A percentile compares a stretch with the other conserved stretches of the same genome.
Conservation (phyloP, 148 eudicot genomes). For the Fagopyrum homotropicum region DNA sequence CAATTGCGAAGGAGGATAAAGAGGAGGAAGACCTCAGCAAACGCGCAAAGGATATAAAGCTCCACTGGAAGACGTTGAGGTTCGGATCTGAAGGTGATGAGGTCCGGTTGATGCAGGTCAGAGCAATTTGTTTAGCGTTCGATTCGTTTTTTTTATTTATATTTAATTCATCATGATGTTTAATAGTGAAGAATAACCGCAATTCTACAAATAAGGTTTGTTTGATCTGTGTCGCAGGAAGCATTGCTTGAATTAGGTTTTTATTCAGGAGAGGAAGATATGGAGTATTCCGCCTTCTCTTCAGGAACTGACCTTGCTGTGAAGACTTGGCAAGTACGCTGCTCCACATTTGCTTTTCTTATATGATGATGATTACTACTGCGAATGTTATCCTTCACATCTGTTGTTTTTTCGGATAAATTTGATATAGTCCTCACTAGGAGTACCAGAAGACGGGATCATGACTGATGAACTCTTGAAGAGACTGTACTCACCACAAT, state of each 20-base stretch:
- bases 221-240: slow-evolving; percentile 37
- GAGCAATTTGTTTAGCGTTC: slow-evolving; percentile 13
- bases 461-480: slow-evolving; percentile 77
- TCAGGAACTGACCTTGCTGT: slow-evolving; percentile 84
- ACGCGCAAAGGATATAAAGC: slow-evolving; percentile 9
- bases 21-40: slow-evolving; percentile 12
- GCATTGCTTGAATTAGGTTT: slow-evolving; percentile 75
- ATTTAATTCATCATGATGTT: not conserved
- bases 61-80: slow-evolving; percentile 30
- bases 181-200: not conserved
- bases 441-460: slow-evolving; percentile 57
- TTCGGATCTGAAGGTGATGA: slow-evolving; percentile 75
- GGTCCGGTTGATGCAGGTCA: slow-evolving; percentile 67
- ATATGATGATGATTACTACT: not conserved
- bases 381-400: not conserved
- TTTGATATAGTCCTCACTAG: slow-evolving; percentile 50
- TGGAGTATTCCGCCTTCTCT: slow-evolving; percentile 73
- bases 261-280: slow-evolving; percentile 92
- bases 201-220: not conserved
- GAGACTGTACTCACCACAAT: slow-evolving; percentile 31
- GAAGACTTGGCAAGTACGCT: slow-evolving; percentile 98
- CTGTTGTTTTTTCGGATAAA: not conserved
- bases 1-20: slow-evolving; percentile 11
- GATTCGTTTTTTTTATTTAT: slow-evolving; percentile 6
- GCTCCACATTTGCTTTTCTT: not conserved